Evolutionary conservation across 768 basidiomycete species (phyloP).

Genomic region (Sporobolomyces roseus): DNA sequence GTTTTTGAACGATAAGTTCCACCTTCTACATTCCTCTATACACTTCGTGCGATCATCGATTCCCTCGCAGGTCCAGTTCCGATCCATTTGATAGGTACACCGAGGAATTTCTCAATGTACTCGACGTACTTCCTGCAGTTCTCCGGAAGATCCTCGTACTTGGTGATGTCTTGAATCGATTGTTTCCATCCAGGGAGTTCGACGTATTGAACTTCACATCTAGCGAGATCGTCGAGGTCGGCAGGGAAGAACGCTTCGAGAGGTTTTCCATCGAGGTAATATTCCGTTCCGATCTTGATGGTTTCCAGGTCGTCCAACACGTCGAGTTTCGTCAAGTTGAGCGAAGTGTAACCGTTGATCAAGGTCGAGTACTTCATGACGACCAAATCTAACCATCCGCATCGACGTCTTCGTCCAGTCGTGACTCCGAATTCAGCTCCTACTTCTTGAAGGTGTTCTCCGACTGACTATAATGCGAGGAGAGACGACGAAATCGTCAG

Average conservation of each 20-base stretch:
- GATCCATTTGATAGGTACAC: slow-evolving; percentile 80
- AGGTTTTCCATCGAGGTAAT: slow-evolving; percentile 70
- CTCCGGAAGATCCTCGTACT: slow-evolving; percentile 72
- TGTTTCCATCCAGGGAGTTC: slow-evolving; percentile 88
- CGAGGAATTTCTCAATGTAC: slow-evolving; percentile 74
- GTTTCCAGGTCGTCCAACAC: slow-evolving; percentile 76
- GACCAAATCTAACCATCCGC: slow-evolving; percentile 96
- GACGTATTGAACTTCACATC: slow-evolving; percentile 78
- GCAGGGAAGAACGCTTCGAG: slow-evolving; percentile 73
- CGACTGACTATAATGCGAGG: slow-evolving; percentile 62
- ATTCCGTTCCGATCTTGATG: slow-evolving; percentile 82
- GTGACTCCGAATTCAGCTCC: slow-evolving; percentile 88
- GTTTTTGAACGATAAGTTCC: no score
- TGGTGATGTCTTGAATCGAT: slow-evolving; percentile 62
- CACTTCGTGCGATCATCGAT: no score
- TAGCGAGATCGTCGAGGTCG: slow-evolving; percentile 72
- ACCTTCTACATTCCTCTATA: no score
- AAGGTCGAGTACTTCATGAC: slow-evolving; percentile 85
- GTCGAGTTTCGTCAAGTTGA: slow-evolving; percentile 96
- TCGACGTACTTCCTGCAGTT: slow-evolving; percentile 80
- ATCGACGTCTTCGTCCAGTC: slow-evolving; percentile 84
- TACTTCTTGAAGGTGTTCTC: slow-evolving; percentile 85
- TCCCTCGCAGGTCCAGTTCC: slow-evolving; percentile 69
- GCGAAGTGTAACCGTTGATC: slow-evolving; percentile 89
- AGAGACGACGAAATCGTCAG: not conserved